Evolutionary conservation across 2,329 filamentous ascomycete species (phyloP).

Genomic region (Plenodomus lindquistii): DNA sequence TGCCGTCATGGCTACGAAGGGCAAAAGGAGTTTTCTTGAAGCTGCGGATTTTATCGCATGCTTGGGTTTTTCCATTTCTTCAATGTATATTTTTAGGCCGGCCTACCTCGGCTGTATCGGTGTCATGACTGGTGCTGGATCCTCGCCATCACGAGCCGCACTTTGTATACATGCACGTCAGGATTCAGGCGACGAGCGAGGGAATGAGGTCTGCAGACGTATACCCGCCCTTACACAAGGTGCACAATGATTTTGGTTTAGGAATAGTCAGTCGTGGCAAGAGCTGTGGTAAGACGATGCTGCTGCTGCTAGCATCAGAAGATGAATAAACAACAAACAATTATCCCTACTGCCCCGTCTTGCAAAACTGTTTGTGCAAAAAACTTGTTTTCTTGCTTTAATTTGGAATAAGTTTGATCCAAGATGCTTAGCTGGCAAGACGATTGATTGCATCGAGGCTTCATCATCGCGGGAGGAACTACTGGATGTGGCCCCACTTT

Average conservation of each 20-base stretch:
- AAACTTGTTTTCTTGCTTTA: too few species aligned
- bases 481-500: neutral
- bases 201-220: constrained; percentile 28
- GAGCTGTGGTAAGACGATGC: neutral
- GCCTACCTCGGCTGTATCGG: constrained; percentile 6
- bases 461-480: too few species aligned
- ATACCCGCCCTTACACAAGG: constrained; percentile 39
- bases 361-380: too few species aligned
- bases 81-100: constrained; percentile 19
- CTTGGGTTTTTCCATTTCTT: constrained; percentile 13
- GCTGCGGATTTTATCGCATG: constrained; percentile 8
- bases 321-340: too few species aligned
- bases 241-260: constrained; percentile 22
- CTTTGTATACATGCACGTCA: constrained; percentile 9
- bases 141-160: neutral
- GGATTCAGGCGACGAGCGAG: constrained; percentile 17
- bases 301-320: too few species aligned
- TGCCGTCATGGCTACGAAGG: constrained; percentile 47
- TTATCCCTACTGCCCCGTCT: too few species aligned
- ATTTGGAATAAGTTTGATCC: too few species aligned
- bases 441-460: too few species aligned
- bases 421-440: too few species aligned
- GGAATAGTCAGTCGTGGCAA: constrained; percentile 7
- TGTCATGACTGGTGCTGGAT: neutral
- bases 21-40: constrained; percentile 18